Conservation (phyloP, 305 asterid genomes). For the Fraxinus dipetala region DNA sequence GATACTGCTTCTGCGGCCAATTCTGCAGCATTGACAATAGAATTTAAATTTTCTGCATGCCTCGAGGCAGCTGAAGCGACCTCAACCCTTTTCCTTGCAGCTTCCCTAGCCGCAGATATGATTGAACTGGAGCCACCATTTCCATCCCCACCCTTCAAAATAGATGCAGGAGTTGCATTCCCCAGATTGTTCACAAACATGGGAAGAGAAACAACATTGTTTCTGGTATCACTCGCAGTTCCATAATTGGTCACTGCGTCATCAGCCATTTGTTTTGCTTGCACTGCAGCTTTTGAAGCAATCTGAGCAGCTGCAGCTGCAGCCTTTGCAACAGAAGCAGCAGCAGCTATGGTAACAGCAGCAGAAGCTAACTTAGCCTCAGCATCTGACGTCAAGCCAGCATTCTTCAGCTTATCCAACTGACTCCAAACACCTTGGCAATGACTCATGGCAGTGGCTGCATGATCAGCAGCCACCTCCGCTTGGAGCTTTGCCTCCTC, state of each 20-base stretch:
- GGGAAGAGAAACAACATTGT: constrained; percentile 28
- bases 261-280: constrained; percentile 89
- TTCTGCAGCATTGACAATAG: constrained; percentile 92
- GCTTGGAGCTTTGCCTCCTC: constrained; percentile 86
- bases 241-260: constrained; percentile 54
- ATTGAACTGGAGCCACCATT: constrained; percentile 50
- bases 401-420: constrained; percentile 57
- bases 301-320: constrained; percentile 98
- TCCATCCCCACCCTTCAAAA: constrained; percentile 48
- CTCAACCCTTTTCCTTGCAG: constrained; percentile 81
- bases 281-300: constrained; percentile 80
- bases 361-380: constrained; percentile 84
- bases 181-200: constrained; percentile 38
- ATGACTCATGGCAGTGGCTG: constrained; percentile 72
- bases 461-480: constrained; percentile 78
- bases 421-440: constrained; percentile 84
- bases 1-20: constrained; percentile 96
- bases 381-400: constrained; percentile 59
- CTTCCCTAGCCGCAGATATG: constrained; percentile 88
- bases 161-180: constrained; percentile 59
- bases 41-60: constrained; percentile 89
- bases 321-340: constrained; percentile 96
- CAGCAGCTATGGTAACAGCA: constrained; percentile 86
- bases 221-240: constrained; percentile 28
- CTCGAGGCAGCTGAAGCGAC: constrained; percentile 95